Evolutionary conservation across 306 rosid species (phyloP), one percentile per base, ranked within the genome.

Genomic region (Vigna mungo): DNA sequence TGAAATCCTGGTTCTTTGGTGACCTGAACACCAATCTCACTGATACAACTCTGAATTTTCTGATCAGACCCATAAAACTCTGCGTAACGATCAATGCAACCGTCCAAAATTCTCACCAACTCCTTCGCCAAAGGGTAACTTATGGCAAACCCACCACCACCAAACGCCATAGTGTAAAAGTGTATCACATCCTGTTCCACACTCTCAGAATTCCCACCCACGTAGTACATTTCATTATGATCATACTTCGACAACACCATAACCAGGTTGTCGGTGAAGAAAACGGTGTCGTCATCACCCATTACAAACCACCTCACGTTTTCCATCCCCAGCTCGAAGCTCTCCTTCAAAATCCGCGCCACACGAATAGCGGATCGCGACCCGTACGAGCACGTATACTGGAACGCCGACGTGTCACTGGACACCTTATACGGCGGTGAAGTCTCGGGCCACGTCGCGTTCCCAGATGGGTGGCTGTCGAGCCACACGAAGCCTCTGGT

Each of bases 201-300:
- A 11, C 95, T 91, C 88, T 93, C 96, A 0, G 98, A 93, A 14
- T 89, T 89, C 15, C 77, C 91, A 6, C 96, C 98, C 23, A 91
- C 76, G 17, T 91, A 93, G 37, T 93, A 93, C 98, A 93, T 89
- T 73, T 91, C 87, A 71, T 83, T 85, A 12, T 93, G 96, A 70
- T 93, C 96, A 20, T 93, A 91, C 72, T 89, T 93, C 1, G 74
- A 82, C 16, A 93, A 71, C 43, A 93, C 96, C 4, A 75, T 80
- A 0, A 89, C 83, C 2, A 88, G 80, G 52, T 93, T 93, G 18
- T 88, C 87, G 2, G 85, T 43, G 52, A 93, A 93, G 68, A 91
- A 91, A 1, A 91, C 87, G 0, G 98, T 93, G n/a, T 93, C 98
- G 1, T 93, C 98, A 1, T 93, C 98, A 1, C 95, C 95, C 98